These are phyloP conservation scores for Lentinula raphanica DNA, from an alignment of 768 basidiomycete species.

Conservation along the genomic window DNA sequence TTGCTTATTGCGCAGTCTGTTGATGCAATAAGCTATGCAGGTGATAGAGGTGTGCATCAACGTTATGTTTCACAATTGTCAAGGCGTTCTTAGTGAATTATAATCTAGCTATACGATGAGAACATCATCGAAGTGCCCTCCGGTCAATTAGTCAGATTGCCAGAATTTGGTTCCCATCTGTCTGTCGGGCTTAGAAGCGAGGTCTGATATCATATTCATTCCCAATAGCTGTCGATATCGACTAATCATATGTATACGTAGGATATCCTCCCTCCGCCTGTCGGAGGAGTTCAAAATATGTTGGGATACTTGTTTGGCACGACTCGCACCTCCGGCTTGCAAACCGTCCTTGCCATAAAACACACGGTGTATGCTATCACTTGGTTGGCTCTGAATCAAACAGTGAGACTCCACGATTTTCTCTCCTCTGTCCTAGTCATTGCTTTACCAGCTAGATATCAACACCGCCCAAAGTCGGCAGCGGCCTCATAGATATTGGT, in stretches of 20 bases:
- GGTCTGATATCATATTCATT: constrained; percentile 30
- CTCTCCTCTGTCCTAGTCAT: constrained; percentile 4
- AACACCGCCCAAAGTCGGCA: constrained; percentile 47
- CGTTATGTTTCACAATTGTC: constrained; percentile 6
- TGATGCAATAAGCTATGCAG: constrained; percentile 32
- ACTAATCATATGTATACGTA: constrained; percentile 19
- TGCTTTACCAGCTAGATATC: constrained; percentile 49
- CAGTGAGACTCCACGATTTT: constrained; percentile 38
- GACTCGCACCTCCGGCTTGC: constrained; percentile 37
- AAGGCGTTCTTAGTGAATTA: constrained; percentile 4
- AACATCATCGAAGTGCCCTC: constrained; percentile 64
- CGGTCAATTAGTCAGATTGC: constrained; percentile 62
- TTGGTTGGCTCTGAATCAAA: constrained; percentile 88
- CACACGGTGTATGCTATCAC: constrained; percentile 76
- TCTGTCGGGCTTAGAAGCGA: constrained; percentile 69
- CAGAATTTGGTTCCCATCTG: constrained; percentile 73
- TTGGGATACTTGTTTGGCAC: constrained; percentile 42
- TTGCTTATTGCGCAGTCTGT: neutral
- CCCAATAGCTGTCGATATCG: constrained; percentile 3
- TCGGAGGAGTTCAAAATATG: constrained; percentile 38
- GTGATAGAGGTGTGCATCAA: constrained; percentile 60
- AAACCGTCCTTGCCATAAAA: constrained; percentile 66
- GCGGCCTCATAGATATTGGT: constrained; percentile 77
- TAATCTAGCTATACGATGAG: constrained; percentile 76
- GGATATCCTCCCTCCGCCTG: constrained; percentile 63